phyloP scores from a whole-genome alignment of 345 rosid species.

The Mercurialis annua region DNA sequence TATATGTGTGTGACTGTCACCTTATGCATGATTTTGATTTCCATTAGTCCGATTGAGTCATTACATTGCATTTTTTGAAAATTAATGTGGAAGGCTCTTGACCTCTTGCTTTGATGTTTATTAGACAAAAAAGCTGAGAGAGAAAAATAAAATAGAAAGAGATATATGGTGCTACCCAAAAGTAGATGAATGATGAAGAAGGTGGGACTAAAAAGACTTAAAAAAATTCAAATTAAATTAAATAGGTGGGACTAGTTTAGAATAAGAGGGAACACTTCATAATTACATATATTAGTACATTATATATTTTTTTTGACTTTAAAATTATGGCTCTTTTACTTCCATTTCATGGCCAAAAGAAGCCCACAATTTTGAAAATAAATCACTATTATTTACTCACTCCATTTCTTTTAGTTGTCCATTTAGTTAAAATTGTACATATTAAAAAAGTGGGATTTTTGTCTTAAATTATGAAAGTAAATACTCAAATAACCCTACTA shows the following conservation, averaged over 20 bases:
- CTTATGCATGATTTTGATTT: too few species aligned
- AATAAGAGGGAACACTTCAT: slow-evolving; percentile 17
- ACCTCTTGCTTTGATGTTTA: slow-evolving; percentile 1
- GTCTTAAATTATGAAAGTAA: too few species aligned
- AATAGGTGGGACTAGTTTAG: slow-evolving; percentile 7
- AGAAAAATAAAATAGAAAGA: background rate
- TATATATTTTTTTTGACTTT: slow-evolving; percentile 8
- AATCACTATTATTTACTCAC: too few species aligned
- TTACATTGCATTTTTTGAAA: background rate
- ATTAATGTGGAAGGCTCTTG: background rate
- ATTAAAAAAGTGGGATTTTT: too few species aligned
- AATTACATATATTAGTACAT: slow-evolving; percentile 9
- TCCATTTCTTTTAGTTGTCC: too few species aligned
- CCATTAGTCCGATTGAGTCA: background rate
- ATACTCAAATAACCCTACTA: too few species aligned
- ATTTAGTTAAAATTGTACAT: too few species aligned
- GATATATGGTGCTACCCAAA: background rate
- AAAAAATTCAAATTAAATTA: slow-evolving; percentile 1
- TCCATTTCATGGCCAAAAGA: background rate
- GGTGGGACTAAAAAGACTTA: slow-evolving; percentile 8
- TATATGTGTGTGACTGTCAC: too few species aligned
- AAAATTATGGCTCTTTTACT: background rate
- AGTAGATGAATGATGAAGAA: slow-evolving; percentile 10
- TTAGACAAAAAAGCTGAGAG: background rate
- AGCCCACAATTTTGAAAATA: background rate